Base-by-base conservation (phyloP, 495 filamentous ascomycete species). In the Pseudomonodictys pantanalensis region DNA sequence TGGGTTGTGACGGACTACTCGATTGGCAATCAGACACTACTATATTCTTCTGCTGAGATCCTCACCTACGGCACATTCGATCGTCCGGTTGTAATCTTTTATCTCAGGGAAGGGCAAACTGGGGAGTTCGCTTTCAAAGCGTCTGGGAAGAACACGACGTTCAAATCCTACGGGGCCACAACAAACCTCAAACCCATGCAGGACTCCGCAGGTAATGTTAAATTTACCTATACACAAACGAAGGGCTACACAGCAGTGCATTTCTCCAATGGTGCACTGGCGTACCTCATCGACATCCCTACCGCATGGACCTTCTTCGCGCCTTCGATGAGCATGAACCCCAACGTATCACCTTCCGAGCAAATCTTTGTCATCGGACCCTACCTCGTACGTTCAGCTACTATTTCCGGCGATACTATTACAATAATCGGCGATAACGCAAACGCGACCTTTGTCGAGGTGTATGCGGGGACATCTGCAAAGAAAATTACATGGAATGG, bases 31-130 rank as follows among this genome's bases (percentile, higher is more conserved):
- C 66, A 77, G 43, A 81, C 68, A 9, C 65, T 86, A 5, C 71
- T 84, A 3, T 85, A 86, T 65, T 83, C 81, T 2, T 83, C 83
- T 3, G 80, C 81, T 0, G 81, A 85, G 46, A 71, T 86, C 4
- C 58, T 82, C 9, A 82, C 80, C 4, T 79, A 79, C 39, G 69
- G 76, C 0, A 63, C 74, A 3, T 73, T 80, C 18, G 79, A 81
- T 49, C 65, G 62, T 26, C 75, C 79, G 4, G 75, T 78, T 1
- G 61, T 84, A 15, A 76, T 77, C 1, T 72, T 85, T 12, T 83
- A 80, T 76, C 71, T 81, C 6, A 75, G 78, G 0, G 71, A 73
- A 6, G 81, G 77, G 3, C 79, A 85, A 62, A 71, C 71, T 1
- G 79, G 77, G 26, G 81, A 84, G 58, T 83, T 84, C 56, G 67